Evolutionary conservation across 2,329 filamentous ascomycete genomes (phyloP), one percentile per base, ranked within the genome.

Genomic region (Cercospora sesami): DNA sequence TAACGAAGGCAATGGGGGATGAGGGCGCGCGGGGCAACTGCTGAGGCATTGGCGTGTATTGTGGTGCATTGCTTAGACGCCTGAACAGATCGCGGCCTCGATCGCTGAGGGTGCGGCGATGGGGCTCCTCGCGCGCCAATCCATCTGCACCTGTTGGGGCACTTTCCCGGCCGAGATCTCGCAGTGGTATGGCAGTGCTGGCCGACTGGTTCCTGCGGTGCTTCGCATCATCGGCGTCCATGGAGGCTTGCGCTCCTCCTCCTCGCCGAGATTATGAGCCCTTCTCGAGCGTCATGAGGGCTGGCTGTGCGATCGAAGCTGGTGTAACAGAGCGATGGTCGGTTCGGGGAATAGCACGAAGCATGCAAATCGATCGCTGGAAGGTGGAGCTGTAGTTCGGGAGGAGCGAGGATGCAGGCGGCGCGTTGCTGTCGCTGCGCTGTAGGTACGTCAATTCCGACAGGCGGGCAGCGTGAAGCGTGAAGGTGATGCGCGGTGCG

Each of bases 121-220:
- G 80, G 66, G 78, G 73, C 64, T 75, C 74, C 59, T 72, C 70
- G 18, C 74, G 72, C 18, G 74, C 71, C 62, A 75, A 72, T 60
- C 75, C 75, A 66, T 73, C 68, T 30, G 76, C 70, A 55, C 77
- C 73, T 30, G 30, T 39, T 10, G 16, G 14, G 12, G 45, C 31
- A 28, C 42, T 18, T 14, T 36, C 61, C 45, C 28, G 67, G 69
- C 68, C 63, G 64, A 84, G 79, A 73, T 83, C 86, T 79, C 89
- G 89, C 67, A 94, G 83, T 68, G 90, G 91, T 80, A 95, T 94
- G 70, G 90, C 89, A 61, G 69, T 70, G 68, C 83, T 81, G 67
- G 81, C 80, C 30, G 85, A 82, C 70, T 81, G 80, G 72, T 82
- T 80, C 69, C 82, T 79, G 67, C 82, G 79, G 74, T 83, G 80